A percentile compares a stretch with the other conserved stretches of the same genome.
phyloP scores from a whole-genome alignment of 148 eudicot genomes.

The Camellia granthamiana region DNA sequence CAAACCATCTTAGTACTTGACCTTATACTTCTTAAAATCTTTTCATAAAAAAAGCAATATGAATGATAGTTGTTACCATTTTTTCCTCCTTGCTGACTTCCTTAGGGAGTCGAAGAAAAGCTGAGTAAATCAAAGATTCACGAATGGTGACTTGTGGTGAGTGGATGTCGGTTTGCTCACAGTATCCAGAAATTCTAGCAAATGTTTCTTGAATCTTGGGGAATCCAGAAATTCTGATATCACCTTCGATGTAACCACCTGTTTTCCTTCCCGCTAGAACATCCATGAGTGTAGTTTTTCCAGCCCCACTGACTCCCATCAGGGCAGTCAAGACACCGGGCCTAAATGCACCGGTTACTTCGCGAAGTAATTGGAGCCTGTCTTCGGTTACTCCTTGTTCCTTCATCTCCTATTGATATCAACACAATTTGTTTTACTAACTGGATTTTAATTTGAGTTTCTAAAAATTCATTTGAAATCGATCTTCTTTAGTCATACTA shows the following conservation, averaged over 20 bases:
- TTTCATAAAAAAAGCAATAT: neutral
- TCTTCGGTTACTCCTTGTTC: constrained; percentile 40
- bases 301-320: constrained; percentile 56
- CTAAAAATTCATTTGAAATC: too few relatives aligned
- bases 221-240: constrained; percentile 42
- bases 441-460: too few relatives aligned
- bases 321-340: constrained; percentile 51
- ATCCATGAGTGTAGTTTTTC: constrained; percentile 52
- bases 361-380: constrained; percentile 38
- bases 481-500: too few relatives aligned
- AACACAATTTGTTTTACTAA: too few relatives aligned
- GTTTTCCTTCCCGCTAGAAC: constrained; percentile 51
- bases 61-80: constrained; percentile 28
- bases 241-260: constrained; percentile 48
- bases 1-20: neutral
- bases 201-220: constrained; percentile 45
- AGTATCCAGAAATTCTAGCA: constrained; percentile 45
- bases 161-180: constrained; percentile 53
- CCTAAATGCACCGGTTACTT: constrained; percentile 42
- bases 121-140: constrained; percentile 46
- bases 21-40: neutral
- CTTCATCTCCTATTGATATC: constrained; percentile 28
- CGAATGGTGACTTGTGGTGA: constrained; percentile 47
- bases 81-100: constrained; percentile 38
- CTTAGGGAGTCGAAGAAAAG: constrained; percentile 43